These are phyloP conservation scores for Diaporthe aspalathi DNA, from an alignment of 2,329 filamentous ascomycete genomes.

Conservation along the genomic window DNA sequence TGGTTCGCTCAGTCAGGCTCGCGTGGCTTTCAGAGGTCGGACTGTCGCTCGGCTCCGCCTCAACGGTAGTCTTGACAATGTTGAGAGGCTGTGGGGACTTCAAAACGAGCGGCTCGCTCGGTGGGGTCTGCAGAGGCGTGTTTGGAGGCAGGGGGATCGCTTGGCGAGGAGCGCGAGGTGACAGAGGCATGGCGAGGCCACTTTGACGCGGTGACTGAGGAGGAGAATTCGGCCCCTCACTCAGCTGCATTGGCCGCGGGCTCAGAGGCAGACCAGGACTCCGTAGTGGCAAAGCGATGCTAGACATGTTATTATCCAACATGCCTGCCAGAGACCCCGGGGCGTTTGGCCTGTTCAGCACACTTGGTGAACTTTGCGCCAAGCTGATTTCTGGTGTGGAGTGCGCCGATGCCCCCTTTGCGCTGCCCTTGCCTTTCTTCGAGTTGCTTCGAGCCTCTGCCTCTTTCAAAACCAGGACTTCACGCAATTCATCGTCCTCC, in stretches of 20 bases:
- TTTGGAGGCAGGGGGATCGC: constrained; percentile 78
- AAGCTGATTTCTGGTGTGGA: constrained; percentile 45
- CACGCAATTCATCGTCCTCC: constrained; percentile 85
- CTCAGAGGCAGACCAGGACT: constrained; percentile 72
- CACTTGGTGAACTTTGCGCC: constrained; percentile 53
- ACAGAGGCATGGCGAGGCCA: constrained; percentile 56
- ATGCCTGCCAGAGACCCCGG: constrained; percentile 60
- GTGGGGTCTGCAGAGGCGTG: constrained; percentile 71
- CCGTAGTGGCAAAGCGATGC: constrained; percentile 58
- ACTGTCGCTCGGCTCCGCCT: constrained; percentile 42
- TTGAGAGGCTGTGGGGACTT: constrained; percentile 56
- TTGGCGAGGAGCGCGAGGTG: constrained; percentile 79
- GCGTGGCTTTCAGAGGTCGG: constrained; percentile 50
- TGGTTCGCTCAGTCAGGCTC: constrained; percentile 55
- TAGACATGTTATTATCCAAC: constrained; percentile 52
- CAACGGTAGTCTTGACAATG: constrained; percentile 50
- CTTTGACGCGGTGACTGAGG: constrained; percentile 74
- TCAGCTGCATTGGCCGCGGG: constrained; percentile 66
- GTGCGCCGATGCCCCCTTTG: constrained; percentile 59
- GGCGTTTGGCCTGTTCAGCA: constrained; percentile 51
- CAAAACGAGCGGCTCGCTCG: constrained; percentile 50
- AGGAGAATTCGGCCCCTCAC: constrained; percentile 69
- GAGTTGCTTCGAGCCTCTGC: constrained; percentile 78
- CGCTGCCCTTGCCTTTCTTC: constrained; percentile 74
- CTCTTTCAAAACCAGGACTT: constrained; percentile 74